A percentile compares a stretch with the other conserved stretches of the same genome.
phyloP scores from a whole-genome alignment of 768 basidiomycete species.

The Suillus tomentosus region DNA sequence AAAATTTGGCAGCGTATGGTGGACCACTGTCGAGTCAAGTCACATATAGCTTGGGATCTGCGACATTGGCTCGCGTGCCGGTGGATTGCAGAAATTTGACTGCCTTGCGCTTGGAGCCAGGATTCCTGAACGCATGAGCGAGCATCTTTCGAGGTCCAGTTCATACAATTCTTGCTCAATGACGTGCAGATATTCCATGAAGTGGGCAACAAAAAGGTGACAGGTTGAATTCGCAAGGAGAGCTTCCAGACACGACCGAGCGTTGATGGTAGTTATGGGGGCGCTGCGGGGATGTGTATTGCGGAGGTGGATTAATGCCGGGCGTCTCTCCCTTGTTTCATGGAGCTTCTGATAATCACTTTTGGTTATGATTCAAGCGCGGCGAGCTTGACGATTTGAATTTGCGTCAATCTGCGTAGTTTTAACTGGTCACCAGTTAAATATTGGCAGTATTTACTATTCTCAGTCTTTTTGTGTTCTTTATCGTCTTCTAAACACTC shows the following conservation, averaged over 20 bases:
- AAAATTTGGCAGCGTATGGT: background rate
- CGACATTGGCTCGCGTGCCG: background rate
- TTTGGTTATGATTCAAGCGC: background rate
- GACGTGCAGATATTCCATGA: conserved; percentile 12
- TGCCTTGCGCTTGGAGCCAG: background rate
- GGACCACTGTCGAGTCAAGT: too few relatives aligned
- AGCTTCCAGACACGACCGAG: conserved; percentile 84
- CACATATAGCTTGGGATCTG: background rate
- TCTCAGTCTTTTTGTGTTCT: background rate
- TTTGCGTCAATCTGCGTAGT: background rate
- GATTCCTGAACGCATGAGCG: background rate
- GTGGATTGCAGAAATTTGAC: background rate
- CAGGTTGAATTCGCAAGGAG: conserved; percentile 59
- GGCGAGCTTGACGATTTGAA: background rate
- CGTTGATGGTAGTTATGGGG: conserved; percentile 44
- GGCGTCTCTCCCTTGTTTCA: background rate
- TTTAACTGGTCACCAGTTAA: background rate
- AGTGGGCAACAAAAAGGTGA: conserved; percentile 35
- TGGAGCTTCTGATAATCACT: background rate
- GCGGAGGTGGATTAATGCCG: conserved; percentile 51
- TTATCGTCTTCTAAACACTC: background rate
- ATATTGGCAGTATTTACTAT: background rate
- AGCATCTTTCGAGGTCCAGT: background rate
- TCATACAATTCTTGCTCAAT: conserved; percentile 6
- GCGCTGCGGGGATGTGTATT: conserved; percentile 32